Evolutionary conservation across 176 grass and related monocot genomes (phyloP).

Genomic region (Carex myosuroides): DNA sequence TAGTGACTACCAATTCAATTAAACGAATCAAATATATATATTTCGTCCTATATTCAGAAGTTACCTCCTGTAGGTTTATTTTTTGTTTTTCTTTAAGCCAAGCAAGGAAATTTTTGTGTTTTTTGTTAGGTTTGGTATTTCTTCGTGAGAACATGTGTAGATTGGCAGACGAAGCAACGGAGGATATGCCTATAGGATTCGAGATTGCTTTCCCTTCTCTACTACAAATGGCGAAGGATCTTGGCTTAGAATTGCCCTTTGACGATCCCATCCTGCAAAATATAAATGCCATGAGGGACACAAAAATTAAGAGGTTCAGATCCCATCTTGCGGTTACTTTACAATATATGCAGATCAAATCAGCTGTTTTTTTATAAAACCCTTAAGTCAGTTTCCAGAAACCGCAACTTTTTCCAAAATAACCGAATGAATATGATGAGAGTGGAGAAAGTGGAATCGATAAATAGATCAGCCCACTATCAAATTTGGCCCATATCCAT

Average conservation of each 20-base stretch:
- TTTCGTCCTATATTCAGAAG: neutral
- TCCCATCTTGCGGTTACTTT: too few species aligned
- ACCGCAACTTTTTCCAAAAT: too few species aligned
- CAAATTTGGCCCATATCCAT: too few species aligned
- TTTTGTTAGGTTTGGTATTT: slow-evolving; percentile 39
- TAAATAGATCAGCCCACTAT: too few species aligned
- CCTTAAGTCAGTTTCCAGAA: too few species aligned
- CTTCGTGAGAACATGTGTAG: slow-evolving; percentile 68
- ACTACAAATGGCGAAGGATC: slow-evolving; percentile 42
- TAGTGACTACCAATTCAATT: neutral
- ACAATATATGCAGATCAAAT: too few species aligned
- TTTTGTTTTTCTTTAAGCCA: neutral
- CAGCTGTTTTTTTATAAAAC: too few species aligned
- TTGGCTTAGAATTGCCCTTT: slow-evolving; percentile 50
- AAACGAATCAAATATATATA: neutral
- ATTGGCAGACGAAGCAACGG: slow-evolving; percentile 44
- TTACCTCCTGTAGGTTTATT: neutral
- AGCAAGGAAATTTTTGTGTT: neutral
- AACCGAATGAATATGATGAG: too few species aligned
- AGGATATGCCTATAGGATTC: slow-evolving; percentile 77
- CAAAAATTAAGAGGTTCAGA: slow-evolving; percentile 66
- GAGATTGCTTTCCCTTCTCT: slow-evolving; percentile 90
- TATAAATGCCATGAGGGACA: slow-evolving; percentile 49
- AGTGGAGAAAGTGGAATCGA: too few species aligned
- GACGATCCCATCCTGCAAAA: slow-evolving; percentile 39